Evolutionary conservation across 2,329 filamentous ascomycete genomes (phyloP), one percentile per base, ranked within the genome.

Genomic region (Teratosphaeria nubilosa): DNA sequence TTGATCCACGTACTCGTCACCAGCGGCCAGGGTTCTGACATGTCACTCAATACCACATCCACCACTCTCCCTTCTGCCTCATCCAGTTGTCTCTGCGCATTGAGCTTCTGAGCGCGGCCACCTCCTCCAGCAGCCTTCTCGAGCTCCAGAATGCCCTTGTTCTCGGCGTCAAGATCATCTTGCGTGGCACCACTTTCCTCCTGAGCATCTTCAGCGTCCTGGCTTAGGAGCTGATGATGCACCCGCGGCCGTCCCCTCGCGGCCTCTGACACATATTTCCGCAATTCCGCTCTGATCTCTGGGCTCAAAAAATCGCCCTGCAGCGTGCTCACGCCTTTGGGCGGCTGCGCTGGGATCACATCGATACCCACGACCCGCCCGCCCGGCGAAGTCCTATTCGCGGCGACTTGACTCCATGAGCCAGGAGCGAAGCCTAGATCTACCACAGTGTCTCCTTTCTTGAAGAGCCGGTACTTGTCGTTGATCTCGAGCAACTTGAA

Each of bases 1-100:
- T 84, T 90, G 78, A 88, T 86, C 78, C 84, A 86, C 78, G 88
- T 91, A 70, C 86, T 87, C 69, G 81, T 80, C 56, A 83, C 88
- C 78, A 89, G 88, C 68, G 85, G 80, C 91, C 91, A 96, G 87
- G 94, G 91, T 81, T 82, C 92, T 84, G 86, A 99, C 94, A 99
- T 99, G 82, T 99, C 94, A 84, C 90, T 96, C 72, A 99, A 79
- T 72, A 99, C 90, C 70, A 99, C 84, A 76, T 97, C 90, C 64
- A 96, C 91, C 69, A 83, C 83, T 69, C 81, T 80, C 62, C 80
- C 80, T 45, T 65, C 65, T 11, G 58, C 66, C 56, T 65, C 64
- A 37, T 63, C 55, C 25, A 62, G 56, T 45, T 69, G 60, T 34
- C 68, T 65, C 55, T 68, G 63, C 25, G 55, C 62, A 58, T 60